These are phyloP conservation scores for Flaveria robusta DNA, from an alignment of 129 eudicot species.

Conservation along the genomic window DNA sequence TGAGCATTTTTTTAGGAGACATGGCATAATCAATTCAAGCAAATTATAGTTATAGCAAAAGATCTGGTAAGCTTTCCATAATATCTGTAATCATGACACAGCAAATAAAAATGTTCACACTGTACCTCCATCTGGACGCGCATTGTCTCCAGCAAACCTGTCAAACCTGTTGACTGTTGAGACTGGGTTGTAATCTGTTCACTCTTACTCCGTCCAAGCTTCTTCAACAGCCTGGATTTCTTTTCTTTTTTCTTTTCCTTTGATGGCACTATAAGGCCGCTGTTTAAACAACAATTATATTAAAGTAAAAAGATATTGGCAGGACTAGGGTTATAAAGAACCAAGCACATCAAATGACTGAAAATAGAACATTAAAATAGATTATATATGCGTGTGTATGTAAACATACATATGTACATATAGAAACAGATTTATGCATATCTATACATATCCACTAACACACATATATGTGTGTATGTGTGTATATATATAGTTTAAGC, in stretches of 20 bases:
- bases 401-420: background rate
- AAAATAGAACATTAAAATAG: background rate
- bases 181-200: constrained; percentile 62
- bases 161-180: constrained; percentile 78
- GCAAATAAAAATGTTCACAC: constrained; percentile 10
- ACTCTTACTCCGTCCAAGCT: constrained; percentile 89
- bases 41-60: constrained; percentile 3
- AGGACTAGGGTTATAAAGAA: background rate
- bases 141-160: constrained; percentile 92
- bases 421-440: background rate
- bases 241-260: constrained; percentile 93
- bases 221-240: constrained; percentile 76
- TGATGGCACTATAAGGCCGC: constrained; percentile 93
- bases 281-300: constrained; percentile 31
- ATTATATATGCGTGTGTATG: too few relatives aligned
- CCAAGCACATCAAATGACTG: constrained; percentile 9
- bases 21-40: constrained; percentile 12
- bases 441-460: background rate
- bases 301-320: constrained; percentile 9
- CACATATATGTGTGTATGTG: background rate
- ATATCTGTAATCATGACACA: background rate
- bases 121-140: constrained; percentile 99
- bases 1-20: constrained; percentile 2
- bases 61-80: constrained; percentile 4
- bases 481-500: constrained; percentile 1